phyloP scores from a whole-genome alignment of 495 filamentous ascomycete species.

The Penicillium cataractarum region DNA sequence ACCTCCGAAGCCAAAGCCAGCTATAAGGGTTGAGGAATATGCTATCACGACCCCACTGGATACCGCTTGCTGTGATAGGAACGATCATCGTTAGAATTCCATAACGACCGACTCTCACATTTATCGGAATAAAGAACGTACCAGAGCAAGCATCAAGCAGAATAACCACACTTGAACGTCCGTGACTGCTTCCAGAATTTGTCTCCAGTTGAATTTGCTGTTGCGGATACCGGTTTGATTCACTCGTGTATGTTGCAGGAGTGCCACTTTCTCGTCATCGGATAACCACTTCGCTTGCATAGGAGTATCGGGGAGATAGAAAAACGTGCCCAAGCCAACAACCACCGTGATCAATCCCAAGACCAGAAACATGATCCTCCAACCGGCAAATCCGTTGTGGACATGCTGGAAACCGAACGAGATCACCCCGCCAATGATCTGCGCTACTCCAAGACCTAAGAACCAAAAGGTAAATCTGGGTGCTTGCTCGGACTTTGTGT shows the following conservation, averaged over 20 bases:
- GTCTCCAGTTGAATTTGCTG: not conserved
- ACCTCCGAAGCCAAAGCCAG: not conserved
- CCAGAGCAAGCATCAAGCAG: not conserved
- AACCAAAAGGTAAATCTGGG: not conserved
- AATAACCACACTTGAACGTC: slow-evolving; percentile 1
- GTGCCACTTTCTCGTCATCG: not conserved
- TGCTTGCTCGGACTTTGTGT: not conserved
- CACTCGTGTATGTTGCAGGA: not conserved
- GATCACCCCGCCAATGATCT: not conserved
- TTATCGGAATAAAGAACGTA: not conserved
- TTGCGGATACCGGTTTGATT: not conserved
- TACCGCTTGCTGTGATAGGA: not conserved
- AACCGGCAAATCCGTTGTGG: not conserved
- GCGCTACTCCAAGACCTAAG: not conserved
- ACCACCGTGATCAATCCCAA: not conserved
- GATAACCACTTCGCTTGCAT: not conserved
- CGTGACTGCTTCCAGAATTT: not conserved
- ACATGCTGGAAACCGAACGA: not conserved
- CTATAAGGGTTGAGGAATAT: slow-evolving; percentile 1
- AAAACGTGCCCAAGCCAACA: not conserved
- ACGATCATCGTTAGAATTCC: not conserved
- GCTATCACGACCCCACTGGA: not conserved
- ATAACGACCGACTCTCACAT: not conserved
- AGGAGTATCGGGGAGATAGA: not conserved
- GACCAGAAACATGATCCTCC: not conserved